Evolutionary conservation across 345 rosid genomes (phyloP), one percentile per base, ranked within the genome.

Genomic region (Boechera retrofracta): DNA sequence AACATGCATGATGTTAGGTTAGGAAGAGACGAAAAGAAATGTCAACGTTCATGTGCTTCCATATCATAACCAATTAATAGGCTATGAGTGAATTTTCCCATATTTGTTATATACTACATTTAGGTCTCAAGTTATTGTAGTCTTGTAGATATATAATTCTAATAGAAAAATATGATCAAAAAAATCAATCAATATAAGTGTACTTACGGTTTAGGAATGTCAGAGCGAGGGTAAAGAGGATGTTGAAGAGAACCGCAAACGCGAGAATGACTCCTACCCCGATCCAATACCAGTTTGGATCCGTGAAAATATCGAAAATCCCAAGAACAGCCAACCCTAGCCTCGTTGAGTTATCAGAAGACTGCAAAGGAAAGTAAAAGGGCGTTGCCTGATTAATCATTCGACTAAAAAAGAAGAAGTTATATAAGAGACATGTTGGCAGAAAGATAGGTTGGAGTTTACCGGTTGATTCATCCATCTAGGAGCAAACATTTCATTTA

Each of bases 241-340:
- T 77, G 77, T 92, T 95, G 82, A 89, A 88, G 76, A 95, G 86
- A 62, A 95, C 61, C 6, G 64, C 69, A 79, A 91, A 95, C 12
- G 91, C 94, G 0, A 86, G n/a, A 70, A 87, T 82, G 57, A 83
- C 89, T 58, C 77, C 91, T 24, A 72, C 86, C 3, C 97, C 94
- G 64, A 91, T 88, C 98, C 97, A 92, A 70, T 84, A 92, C 99
- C 94, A 95, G 71, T 87, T 81, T 75, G 73, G 82, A 12, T 90
- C 82, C 3, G 82, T 42, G 44, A 79, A 86, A 5, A 92, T 44
- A 58, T 84, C 86, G 35, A 85, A 84, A 65, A 69, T 82, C 35
- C 81, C 36, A 3, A 95, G 92, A 77, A 95, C 85, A 51, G 86
- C 83, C 64, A 77, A 48, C 41, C 97, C 99, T 38, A 90, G 78